Base-by-base conservation (phyloP, 257 asterid genomes). In the Oldenlandia corymbosa region DNA sequence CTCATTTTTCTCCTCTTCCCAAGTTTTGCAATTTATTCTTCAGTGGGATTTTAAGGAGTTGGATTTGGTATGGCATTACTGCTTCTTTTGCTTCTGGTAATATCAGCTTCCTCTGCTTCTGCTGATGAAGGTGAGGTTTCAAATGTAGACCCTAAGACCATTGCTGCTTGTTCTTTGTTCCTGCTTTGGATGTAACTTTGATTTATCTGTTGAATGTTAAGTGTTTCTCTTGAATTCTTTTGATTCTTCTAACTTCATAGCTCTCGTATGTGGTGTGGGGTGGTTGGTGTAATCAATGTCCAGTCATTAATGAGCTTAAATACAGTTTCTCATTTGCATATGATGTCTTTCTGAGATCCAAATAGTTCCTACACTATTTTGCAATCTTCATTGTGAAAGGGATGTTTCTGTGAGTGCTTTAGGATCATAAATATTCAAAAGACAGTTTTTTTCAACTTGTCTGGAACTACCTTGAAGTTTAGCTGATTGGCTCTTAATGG, bases 61-160 rank as follows among this genome's bases (percentile, higher is more conserved):
- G 49, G 58, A 28, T 32, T 50, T 20, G 61, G 61, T 20, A 81
- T 83, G 86, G 69, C 76, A 45, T 58, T 77, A 23, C 70, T 80
- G 75, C 45, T 75, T 36, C 75, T 83, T 74, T 54, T 83, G 68
- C 86, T 77, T 68, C 76, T 84, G 75, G 64, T 75, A 1, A 71
- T 76, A 21, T 81, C 97, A 65, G 84, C 83, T 62, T 86, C 78
- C 72, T 85, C 75, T 72, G 88, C 76, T 75, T 85, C 75, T 74
- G 88, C 89, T 70, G 94, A 80, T 81, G 95, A 89, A 83, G 95
- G 94, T 86, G 73, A 73, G 70, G 37, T 39, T 28, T 14, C 16
- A 5, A 13, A 32, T 24, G 5, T n/a, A n/a, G n/a, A 20, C 18
- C 10, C 12, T 39, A 2, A n/a, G n/a, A n/a, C n/a, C n/a, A n/a